These are phyloP conservation scores for Sistotremastrum niveocremeum DNA, from an alignment of 768 basidiomycete genomes.

Conservation along the genomic window DNA sequence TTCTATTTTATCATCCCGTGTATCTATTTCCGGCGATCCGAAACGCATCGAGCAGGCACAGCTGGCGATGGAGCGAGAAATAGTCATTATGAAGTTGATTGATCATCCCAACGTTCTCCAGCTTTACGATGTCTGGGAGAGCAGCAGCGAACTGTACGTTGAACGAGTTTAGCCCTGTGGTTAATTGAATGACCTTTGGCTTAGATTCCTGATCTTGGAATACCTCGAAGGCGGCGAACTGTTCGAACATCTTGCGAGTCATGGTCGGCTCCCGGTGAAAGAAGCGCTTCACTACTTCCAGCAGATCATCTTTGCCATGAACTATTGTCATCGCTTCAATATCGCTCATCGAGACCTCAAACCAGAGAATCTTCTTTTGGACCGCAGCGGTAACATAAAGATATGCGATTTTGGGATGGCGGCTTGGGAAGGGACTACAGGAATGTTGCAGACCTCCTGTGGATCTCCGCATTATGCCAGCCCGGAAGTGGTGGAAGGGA, in stretches of 20 bases:
- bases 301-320: slow-evolving; percentile 82
- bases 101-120: slow-evolving; percentile 91
- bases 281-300: slow-evolving; percentile 84
- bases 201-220: slow-evolving; percentile 67
- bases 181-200: not conserved
- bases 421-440: slow-evolving; percentile 60
- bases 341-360: slow-evolving; percentile 92
- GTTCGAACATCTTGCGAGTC: slow-evolving; percentile 79
- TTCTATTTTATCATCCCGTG: slow-evolving; percentile 45
- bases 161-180: not conserved
- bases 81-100: slow-evolving; percentile 94
- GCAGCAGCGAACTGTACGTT: slow-evolving; percentile 64
- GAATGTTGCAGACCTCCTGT: slow-evolving; percentile 68
- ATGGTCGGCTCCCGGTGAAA: slow-evolving; percentile 50
- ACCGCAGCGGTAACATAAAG: slow-evolving; percentile 76
- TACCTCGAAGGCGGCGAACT: slow-evolving; percentile 92
- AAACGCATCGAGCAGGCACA: slow-evolving; percentile 67
- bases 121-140: slow-evolving; percentile 96
- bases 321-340: slow-evolving; percentile 91
- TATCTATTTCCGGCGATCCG: slow-evolving; percentile 53
- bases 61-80: slow-evolving; percentile 81
- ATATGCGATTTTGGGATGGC: slow-evolving; percentile 98
- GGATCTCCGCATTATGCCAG: slow-evolving; percentile 94
- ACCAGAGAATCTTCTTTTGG: slow-evolving; percentile 85
- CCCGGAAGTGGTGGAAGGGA: slow-evolving; percentile 78